Percentiles rank a stretch among this genome's conserved stretches.
Conservation (phyloP, 2,329 filamentous ascomycete genomes). For the Dactylella cylindrospora region DNA sequence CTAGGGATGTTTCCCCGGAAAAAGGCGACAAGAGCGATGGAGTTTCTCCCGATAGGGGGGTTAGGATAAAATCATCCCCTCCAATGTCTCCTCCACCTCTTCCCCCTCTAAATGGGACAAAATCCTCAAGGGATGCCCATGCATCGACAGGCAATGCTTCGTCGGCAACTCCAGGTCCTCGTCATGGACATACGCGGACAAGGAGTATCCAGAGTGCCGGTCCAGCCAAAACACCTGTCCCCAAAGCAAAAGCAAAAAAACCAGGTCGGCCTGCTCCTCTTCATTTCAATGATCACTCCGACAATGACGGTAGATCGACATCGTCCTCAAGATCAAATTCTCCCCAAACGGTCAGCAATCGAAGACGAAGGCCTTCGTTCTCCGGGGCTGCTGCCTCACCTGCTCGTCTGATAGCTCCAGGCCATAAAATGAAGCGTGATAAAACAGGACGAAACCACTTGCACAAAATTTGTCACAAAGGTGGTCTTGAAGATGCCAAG, state of each 20-base stretch:
- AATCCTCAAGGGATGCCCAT: slow-evolving; percentile 15
- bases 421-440: slow-evolving; percentile 82
- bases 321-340: slow-evolving; percentile 40
- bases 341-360: slow-evolving; percentile 5
- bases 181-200: slow-evolving; percentile 22
- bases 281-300: slow-evolving; percentile 26
- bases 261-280: slow-evolving; percentile 24
- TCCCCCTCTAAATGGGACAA: slow-evolving; percentile 34
- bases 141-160: slow-evolving; percentile 6
- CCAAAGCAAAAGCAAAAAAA: slow-evolving; percentile 25
- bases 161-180: slow-evolving; percentile 5
- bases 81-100: slow-evolving; percentile 46
- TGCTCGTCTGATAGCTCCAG: slow-evolving; percentile 34
- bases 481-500: slow-evolving; percentile 77
- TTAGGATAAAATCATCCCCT: slow-evolving; percentile 46
- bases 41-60: slow-evolving; percentile 33
- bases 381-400: slow-evolving; percentile 33
- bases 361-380: slow-evolving; percentile 24
- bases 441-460: slow-evolving; percentile 88
- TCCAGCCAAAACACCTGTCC: slow-evolving; percentile 5
- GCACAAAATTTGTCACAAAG: slow-evolving; percentile 84
- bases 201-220: slow-evolving; percentile 23
- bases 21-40: slow-evolving; percentile 19
- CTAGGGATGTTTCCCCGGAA: slow-evolving; percentile 25
- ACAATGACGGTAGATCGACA: slow-evolving; percentile 31